Conservation (phyloP, 2,329 filamentous ascomycete species). For the Penicillium brasilianum region DNA sequence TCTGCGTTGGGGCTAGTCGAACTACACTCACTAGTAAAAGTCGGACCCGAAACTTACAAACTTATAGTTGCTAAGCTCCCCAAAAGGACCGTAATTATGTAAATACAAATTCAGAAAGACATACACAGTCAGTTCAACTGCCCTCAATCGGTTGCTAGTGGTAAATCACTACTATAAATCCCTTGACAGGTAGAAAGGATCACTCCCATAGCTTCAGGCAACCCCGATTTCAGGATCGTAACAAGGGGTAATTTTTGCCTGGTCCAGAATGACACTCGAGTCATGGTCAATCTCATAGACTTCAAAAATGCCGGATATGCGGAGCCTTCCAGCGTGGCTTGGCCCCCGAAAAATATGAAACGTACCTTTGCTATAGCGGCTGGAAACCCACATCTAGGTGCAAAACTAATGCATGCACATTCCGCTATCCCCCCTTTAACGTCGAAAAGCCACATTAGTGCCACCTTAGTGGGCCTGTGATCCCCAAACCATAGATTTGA, state of each 20-base stretch:
- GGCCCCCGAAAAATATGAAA: conserved; percentile 11
- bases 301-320: neutral
- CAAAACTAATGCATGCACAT: conserved; percentile 8
- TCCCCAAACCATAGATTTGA: conserved; percentile 2
- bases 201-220: neutral
- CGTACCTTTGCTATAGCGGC: conserved; percentile 13
- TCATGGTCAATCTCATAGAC: neutral
- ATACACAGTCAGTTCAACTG: too few relatives aligned
- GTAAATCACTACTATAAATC: too few relatives aligned
- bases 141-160: too few relatives aligned
- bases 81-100: too few relatives aligned
- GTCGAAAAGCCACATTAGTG: too few relatives aligned
- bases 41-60: too few relatives aligned
- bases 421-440: neutral
- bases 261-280: neutral
- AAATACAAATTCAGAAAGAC: too few relatives aligned
- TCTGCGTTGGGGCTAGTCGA: too few relatives aligned
- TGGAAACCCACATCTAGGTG: conserved; percentile 10
- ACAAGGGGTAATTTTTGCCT: neutral
- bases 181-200: too few relatives aligned
- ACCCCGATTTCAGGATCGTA: neutral
- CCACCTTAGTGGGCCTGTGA: neutral
- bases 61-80: too few relatives aligned
- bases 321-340: conserved; percentile 1
- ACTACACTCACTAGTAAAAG: too few relatives aligned